A percentile compares a stretch with the other conserved stretches of the same genome.
phyloP scores from a whole-genome alignment of 805 yeast genomes.

The baker's yeast (Saccharomyces cerevisiae) region DNA sequence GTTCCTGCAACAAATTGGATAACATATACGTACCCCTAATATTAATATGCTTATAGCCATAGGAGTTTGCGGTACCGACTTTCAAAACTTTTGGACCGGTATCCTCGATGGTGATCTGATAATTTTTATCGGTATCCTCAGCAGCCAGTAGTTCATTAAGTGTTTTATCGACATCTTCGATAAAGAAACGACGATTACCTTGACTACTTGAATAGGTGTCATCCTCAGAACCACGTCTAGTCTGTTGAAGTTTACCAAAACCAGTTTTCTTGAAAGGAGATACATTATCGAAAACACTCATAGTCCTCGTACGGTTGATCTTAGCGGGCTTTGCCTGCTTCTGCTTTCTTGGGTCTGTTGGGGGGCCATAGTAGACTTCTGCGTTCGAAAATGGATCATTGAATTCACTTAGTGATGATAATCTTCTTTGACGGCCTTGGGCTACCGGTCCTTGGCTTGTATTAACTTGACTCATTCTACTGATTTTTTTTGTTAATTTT shows the following conservation, averaged over 20 bases:
- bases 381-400: conserved; percentile 59
- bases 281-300: conserved; percentile 37
- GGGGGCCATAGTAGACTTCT: conserved; percentile 62
- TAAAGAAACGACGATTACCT: conserved; percentile 46
- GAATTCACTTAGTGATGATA: conserved; percentile 41
- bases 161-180: conserved; percentile 67
- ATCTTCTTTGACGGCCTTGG: conserved; percentile 19
- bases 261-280: conserved; percentile 16
- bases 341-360: conserved; percentile 45
- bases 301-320: conserved; percentile 49
- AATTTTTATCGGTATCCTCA: conserved; percentile 81
- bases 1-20: conserved; percentile 77
- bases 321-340: conserved; percentile 28
- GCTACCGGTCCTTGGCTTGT: neutral
- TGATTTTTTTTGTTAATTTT: neutral
- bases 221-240: conserved; percentile 49
- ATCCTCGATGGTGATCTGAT: conserved; percentile 80
- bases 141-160: conserved; percentile 55
- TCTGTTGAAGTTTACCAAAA: neutral
- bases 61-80: conserved; percentile 76
- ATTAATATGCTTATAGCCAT: conserved; percentile 65
- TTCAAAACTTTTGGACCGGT: conserved; percentile 75
- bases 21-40: conserved; percentile 86
- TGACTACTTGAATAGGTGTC: conserved; percentile 33
- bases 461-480: neutral